Base-by-base conservation (phyloP, 257 asterid genomes). In the Solanum rostratum region DNA sequence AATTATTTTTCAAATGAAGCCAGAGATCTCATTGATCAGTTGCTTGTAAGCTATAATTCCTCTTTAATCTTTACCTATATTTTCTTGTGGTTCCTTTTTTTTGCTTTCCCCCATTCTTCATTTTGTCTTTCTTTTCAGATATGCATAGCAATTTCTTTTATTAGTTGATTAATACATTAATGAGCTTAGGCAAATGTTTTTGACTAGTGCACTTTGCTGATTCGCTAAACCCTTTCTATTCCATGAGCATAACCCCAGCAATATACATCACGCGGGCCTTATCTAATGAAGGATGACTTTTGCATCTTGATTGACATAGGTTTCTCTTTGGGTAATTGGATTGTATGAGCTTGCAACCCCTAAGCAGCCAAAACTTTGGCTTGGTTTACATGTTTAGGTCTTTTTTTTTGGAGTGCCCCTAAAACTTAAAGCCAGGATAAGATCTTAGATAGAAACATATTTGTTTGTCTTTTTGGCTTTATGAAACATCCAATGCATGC, bases 1-100 rank as follows among this genome's bases (percentile, higher is more conserved):
- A 89, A 88, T 89, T 87, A 91, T 85, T 92, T 97, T 86, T 94
- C 99, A 54, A 91, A 90, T 18, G 98, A 91, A 88, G 97, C 99
- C 22, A 92, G 96, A 76, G 97, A 97, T 86, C 96, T 97, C 86
- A 94, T 97, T 63, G 99, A 97, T 82, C 89, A 89, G 86, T 87
- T 97, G 86, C 90, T 97, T 94, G 99, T 97, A 91, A 91, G 86
- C 80, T 88, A 87, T 71, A 50, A 71, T 41, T 52, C 68, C 54
- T 46, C 24, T 78, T 46, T 27, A 78, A 78, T 78, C 41, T 78
- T 43, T 78, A 78, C 82, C 4, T 50, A 27, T 27, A 78, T 78
- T 68, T 68, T 46, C 27, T 52, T 27, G 63, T 78, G 45, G 45
- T 50, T 50, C 11, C 46, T 49, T 30, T 9, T 76, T 10, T n/a